phyloP scores from a whole-genome alignment of 2,329 filamentous ascomycete genomes.

The Thelonectria olida region DNA sequence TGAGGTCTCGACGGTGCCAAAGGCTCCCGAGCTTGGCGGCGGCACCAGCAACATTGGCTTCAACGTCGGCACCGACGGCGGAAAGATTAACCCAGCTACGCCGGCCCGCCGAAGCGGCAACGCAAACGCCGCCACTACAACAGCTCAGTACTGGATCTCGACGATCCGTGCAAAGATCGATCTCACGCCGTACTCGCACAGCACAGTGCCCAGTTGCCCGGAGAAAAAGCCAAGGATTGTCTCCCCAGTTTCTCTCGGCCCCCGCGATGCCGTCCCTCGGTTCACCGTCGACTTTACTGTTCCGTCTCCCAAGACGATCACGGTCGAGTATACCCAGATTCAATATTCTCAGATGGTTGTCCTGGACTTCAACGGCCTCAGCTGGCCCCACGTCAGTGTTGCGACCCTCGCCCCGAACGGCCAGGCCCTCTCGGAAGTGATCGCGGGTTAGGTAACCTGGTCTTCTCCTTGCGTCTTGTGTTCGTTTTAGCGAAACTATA shows the following conservation, averaged over 20 bases:
- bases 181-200: too few species aligned
- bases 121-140: slow-evolving; percentile 25
- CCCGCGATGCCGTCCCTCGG: slow-evolving; percentile 25
- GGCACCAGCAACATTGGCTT: slow-evolving; percentile 40
- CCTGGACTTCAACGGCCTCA: slow-evolving; percentile 22
- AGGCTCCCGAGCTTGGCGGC: slow-evolving; percentile 38
- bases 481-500: too few species aligned
- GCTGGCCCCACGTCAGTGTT: slow-evolving; percentile 30
- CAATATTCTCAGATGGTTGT: slow-evolving; percentile 46
- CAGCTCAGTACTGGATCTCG: slow-evolving; percentile 32
- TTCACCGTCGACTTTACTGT: slow-evolving; percentile 24
- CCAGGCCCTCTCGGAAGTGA: too few species aligned
- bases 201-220: too few species aligned
- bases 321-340: slow-evolving; percentile 39
- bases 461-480: too few species aligned
- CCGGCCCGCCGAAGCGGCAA: slow-evolving; percentile 8
- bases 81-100: not conserved
- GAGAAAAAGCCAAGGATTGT: too few species aligned
- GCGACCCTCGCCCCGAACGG: slow-evolving; percentile 26
- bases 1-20: slow-evolving; percentile 34
- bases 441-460: too few species aligned
- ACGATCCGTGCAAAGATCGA: slow-evolving; percentile 29
- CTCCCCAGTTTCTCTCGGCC: slow-evolving; percentile 2
- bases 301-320: slow-evolving; percentile 19
- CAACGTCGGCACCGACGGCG: slow-evolving; percentile 22